Evolutionary conservation across 2,329 filamentous ascomycete species (phyloP), one percentile per base, ranked within the genome.

Genomic region (Pezicula carpinea): DNA sequence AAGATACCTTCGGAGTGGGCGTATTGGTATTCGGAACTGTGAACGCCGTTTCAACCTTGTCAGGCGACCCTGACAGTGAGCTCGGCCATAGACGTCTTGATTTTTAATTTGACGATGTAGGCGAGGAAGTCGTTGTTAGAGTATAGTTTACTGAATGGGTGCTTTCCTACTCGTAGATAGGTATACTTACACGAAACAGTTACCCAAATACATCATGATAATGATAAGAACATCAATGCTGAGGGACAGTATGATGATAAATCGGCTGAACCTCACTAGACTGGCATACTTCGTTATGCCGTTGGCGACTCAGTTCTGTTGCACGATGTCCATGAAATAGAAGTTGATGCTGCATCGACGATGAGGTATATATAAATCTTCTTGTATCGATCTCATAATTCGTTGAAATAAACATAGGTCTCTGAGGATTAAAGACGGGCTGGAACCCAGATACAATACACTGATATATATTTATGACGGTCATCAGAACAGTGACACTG

Each of bases 361-460:
- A 76, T 44, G 6, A 76, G 59, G 50, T 76, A 75, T 5, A 78
- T 57, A n/a, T n/a, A n/a, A 2, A 72, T 65, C 48, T 79, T 79
- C 5, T 72, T 73, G 13, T 68, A 60, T 22, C 73, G 69, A 38
- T 79, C 74, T 74, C 75, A 79, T 23, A 51, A 46, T 29, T 49
- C 38, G 36, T 52, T 52, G 34, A 52, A 44, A 7, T 43, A 17
- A 17, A 21, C 17, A 34, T 42, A 22, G 43, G 19, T 41, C 34
- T 49, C 29, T 19, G 43, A 39, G n/a, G 41, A 47, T 50, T n/a
- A 55, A 55, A 50, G 62, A 32, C 72, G 72, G 1, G 72, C 59
- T 0, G 75, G 75, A 18, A 79, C 75, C 66, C 72, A 79, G 39
- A 78, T 75, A 39, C 60, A 63, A 49, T 75, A 77, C 21, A 78